Evolutionary conservation across 805 yeast genomes (phyloP), one percentile per base, ranked within the genome.

Genomic region (Debaryomyces hansenii): DNA sequence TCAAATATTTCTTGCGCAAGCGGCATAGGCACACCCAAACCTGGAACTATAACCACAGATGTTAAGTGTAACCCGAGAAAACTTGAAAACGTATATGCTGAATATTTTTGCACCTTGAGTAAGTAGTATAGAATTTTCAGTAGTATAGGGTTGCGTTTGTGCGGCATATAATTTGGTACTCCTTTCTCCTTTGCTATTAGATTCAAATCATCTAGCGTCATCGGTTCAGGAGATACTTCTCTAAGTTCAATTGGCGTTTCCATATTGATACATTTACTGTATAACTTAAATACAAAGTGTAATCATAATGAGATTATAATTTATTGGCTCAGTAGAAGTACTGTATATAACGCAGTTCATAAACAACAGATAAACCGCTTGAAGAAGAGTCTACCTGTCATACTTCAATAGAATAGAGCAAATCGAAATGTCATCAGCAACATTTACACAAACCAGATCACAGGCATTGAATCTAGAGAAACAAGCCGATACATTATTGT

Each of bases 381-480:
- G 10, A 24, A 7, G 27, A 24, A 24, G 27, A 3, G 27, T 9
- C 10, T 24, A 9, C 4, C 10, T 24, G 2, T 7, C 27, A 24
- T 6, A 24, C 7, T 24, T 9, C 10, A 24, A 24, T 9, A 24
- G 7, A 24, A 24, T 24, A 3, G 27, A 24, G 14, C 34, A 7
- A n/a, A 31, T 14, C 14, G 14, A 31, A 31, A 64, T 63, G 67
- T 58, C 66, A 15, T 65, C 74, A 59, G 66, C 78, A 8, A 68
- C 87, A 3, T 87, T 86, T 62, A 74, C 81, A 14, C 88, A 88
- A 40, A 74, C 82, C 11, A 75, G 96, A 60, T 72, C 86, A 24
- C 87, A 85, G 57, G 82, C 84, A 0, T 71, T 90, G 31, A 74
- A 82, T 6, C 67, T 85, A 41, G 97, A 92, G 63, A 79, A 83